Evolutionary conservation across 192 early-diverging fungal species (phyloP).

Genomic region (Coemansia sp.): DNA sequence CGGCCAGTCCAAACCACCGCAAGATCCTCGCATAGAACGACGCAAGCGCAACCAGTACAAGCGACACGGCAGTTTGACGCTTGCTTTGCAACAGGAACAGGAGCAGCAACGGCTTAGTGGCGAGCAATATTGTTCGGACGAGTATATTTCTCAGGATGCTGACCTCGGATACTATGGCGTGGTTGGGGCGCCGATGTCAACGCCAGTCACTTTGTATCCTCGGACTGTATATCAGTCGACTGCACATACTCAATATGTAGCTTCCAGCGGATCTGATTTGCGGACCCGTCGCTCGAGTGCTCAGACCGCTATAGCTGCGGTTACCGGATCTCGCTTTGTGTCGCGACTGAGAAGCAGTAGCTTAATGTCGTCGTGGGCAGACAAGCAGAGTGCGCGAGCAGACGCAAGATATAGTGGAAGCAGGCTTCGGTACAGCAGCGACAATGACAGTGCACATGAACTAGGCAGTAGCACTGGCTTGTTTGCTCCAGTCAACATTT

Average conservation of each 20-base stretch:
- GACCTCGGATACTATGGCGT: not conserved
- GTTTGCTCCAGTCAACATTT: constrained; percentile 39
- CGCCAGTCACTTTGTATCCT: constrained; percentile 13
- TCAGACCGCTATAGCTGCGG: constrained; percentile 8
- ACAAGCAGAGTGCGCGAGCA: not conserved
- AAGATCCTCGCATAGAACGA: constrained; percentile 34
- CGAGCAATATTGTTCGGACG: not conserved
- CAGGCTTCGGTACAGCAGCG: constrained; percentile 6
- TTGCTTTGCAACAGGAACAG: constrained; percentile 35
- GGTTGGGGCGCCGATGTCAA: constrained; percentile 26
- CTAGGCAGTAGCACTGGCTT: constrained; percentile 17
- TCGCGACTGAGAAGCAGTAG: constrained; percentile 27
- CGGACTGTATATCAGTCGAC: constrained; percentile 11
- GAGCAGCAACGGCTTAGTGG: constrained; percentile 17
- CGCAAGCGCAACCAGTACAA: constrained; percentile 50
- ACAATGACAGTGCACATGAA: not conserved
- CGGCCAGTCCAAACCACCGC: not conserved
- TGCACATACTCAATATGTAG: not conserved
- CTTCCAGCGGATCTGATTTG: not conserved
- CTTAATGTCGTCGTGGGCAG: constrained; percentile 12
- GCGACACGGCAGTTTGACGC: constrained; percentile 45
- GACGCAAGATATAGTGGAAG: constrained; percentile 3
- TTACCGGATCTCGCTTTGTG: constrained; percentile 9
- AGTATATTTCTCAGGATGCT: not conserved
- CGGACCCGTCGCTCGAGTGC: constrained; percentile 6